phyloP scores from a whole-genome alignment of 495 filamentous ascomycete species.

The Tuber magnatum region DNA sequence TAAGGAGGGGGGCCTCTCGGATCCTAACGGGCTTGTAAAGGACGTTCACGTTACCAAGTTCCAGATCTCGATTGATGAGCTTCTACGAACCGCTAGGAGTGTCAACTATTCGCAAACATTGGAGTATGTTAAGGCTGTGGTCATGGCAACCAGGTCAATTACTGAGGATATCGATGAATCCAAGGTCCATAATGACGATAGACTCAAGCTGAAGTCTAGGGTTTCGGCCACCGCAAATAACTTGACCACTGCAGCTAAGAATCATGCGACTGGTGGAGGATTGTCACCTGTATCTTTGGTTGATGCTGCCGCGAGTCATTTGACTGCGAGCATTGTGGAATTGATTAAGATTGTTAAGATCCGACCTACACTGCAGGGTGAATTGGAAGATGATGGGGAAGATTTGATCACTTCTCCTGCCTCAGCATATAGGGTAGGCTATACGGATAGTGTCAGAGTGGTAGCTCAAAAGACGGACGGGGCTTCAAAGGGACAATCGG shows the following conservation, averaged over 20 bases:
- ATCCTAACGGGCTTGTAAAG: conserved; percentile 68
- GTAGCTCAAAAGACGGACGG: conserved; percentile 35
- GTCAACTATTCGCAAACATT: conserved; percentile 66
- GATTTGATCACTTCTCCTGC: conserved; percentile 41
- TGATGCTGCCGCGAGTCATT: conserved; percentile 90
- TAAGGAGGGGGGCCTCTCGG: conserved; percentile 63
- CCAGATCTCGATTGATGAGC: conserved; percentile 89
- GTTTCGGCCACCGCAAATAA: conserved; percentile 92
- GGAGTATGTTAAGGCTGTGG: conserved; percentile 71
- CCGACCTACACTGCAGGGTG: conserved; percentile 61
- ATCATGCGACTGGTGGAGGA: conserved; percentile 70
- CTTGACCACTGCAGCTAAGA: conserved; percentile 86
- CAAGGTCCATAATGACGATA: conserved; percentile 43
- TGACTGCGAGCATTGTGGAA: conserved; percentile 77
- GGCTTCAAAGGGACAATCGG: conserved; percentile 18
- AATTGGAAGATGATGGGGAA: conserved; percentile 70
- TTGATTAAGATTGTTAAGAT: conserved; percentile 78
- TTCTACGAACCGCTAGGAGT: conserved; percentile 66
- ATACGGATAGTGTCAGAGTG: conserved; percentile 36
- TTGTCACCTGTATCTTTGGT: conserved; percentile 91
- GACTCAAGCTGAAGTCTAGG: conserved; percentile 61
- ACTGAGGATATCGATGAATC: conserved; percentile 66
- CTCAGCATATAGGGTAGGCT: conserved; percentile 27
- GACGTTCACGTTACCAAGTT: conserved; percentile 92
- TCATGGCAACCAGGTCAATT: conserved; percentile 70